Conservation (phyloP, 345 rosid species). For the Ceriops zippeliana region DNA sequence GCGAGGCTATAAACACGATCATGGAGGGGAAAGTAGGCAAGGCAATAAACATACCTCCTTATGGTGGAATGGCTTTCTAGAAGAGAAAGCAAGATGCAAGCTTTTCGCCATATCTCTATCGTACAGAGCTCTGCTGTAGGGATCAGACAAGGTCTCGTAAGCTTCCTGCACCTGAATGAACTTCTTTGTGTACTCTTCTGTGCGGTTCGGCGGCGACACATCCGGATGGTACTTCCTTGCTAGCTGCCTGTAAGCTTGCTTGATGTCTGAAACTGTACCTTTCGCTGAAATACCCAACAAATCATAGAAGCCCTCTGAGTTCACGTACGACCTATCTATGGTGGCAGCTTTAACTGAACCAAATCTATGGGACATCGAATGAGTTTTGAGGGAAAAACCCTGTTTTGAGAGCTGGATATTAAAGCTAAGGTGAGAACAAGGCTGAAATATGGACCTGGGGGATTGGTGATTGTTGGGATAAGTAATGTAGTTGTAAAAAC, state of each 20-base stretch:
- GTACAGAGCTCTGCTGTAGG: constrained; percentile 4
- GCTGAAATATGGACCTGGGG: neutral
- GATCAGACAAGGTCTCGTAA: constrained; percentile 16
- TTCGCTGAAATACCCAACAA: constrained; percentile 6
- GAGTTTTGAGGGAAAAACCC: neutral
- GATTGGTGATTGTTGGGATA: too few species aligned
- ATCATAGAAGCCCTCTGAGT: constrained; percentile 4
- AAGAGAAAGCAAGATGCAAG: neutral
- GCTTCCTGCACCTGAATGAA: constrained; percentile 17
- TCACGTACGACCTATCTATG: neutral
- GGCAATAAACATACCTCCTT: neutral
- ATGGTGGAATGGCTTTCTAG: neutral
- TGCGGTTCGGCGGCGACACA: constrained; percentile 1
- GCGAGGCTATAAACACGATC: neutral
- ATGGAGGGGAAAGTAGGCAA: neutral
- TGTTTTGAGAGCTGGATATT: neutral
- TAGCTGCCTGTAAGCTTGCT: constrained; percentile 7
- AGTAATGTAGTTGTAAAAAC: too few species aligned
- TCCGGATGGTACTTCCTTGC: constrained; percentile 14
- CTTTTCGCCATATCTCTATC: constrained; percentile 5
- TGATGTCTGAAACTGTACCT: constrained; percentile 5
- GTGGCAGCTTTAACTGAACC: neutral
- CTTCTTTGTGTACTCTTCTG: constrained; percentile 12
- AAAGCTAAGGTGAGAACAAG: neutral
- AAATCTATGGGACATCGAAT: neutral